Evolutionary conservation across 345 rosid genomes (phyloP).

Genomic region (Mercurialis annua): DNA sequence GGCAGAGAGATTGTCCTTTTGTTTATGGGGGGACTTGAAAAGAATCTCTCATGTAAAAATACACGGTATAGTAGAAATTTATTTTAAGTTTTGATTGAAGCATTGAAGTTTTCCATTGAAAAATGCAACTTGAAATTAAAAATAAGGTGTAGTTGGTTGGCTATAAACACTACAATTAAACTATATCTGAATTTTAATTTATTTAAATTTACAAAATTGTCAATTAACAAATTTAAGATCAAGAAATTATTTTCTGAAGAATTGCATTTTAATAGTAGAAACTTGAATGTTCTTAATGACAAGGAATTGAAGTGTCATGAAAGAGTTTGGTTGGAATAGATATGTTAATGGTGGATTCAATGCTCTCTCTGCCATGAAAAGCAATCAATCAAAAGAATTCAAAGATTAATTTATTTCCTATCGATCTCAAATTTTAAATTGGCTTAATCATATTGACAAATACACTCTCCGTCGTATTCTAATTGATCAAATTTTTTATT

Average conservation of each 20-base stretch:
- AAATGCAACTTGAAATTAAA: slow-evolving; percentile 18
- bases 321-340: slow-evolving; percentile 20
- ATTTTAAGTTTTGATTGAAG: slow-evolving; percentile 14
- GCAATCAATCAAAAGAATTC: slow-evolving; percentile 3
- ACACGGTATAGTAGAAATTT: too few relatives aligned
- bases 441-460: too few relatives aligned
- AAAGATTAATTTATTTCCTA: too few relatives aligned
- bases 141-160: not conserved
- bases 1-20: too few relatives aligned
- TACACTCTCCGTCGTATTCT: too few relatives aligned
- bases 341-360: slow-evolving; percentile 3
- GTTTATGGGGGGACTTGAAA: too few relatives aligned
- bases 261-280: not conserved
- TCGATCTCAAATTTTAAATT: too few relatives aligned
- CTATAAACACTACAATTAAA: slow-evolving; percentile 18
- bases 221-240: not conserved
- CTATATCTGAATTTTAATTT: slow-evolving; percentile 25
- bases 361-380: not conserved
- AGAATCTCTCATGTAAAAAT: too few relatives aligned
- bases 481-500: too few relatives aligned
- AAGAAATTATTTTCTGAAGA: not conserved
- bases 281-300: slow-evolving; percentile 26
- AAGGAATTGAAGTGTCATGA: slow-evolving; percentile 22
- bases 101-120: slow-evolving; percentile 25
- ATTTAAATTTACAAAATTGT: not conserved